Base-by-base conservation (phyloP, 73 alveolate species). In the Stentor coeruleus region DNA sequence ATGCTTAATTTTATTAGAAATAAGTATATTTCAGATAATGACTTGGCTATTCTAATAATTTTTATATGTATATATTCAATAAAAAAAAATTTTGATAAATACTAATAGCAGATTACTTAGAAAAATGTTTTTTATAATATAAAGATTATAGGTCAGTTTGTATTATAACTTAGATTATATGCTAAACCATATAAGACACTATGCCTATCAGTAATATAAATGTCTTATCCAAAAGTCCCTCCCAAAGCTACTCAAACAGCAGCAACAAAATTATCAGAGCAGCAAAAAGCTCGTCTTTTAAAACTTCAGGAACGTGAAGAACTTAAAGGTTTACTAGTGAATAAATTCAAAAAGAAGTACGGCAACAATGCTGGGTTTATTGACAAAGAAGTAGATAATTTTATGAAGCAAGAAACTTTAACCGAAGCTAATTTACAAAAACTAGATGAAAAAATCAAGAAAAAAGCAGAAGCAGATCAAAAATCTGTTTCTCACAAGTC, bases 241-340 rank as follows among this genome's bases (percentile, higher is more conserved):
- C 72, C 72, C 15, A 15, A 15, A 55, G 72, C 72, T 55, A 15
- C 15, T 15, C 72, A n/a, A 15, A n/a, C 26, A 55, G 72, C 72
- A 55, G 20, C n/a, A 15, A 55, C 72, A n/a, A 55, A 55, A 55
- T n/a, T 55, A 55, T 55, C 72, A 15, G 72, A 15, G n/a, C 20
- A 55, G 72, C 72, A n/a, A 15, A 55, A 55, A 55, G 72, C 15
- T 15, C 15, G 72, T 15, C 20, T 55, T 15, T n/a, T 55, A 15
- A 55, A 55, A 55, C 72, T 55, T 55, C 20, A 55, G 72, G 72
- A 55, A 55, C 72, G 72, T 55, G 72, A 55, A 55, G 72, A 55
- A 55, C 72, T 55, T 55, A 55, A 55, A 55, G 72, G 72, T n/a
- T n/a, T 55, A 15, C 72, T 55, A 15, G n/a, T 55, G 26, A 55